Evolutionary conservation across 2,329 filamentous ascomycete species (phyloP).

Genomic region (Aspergillus japonicus): DNA sequence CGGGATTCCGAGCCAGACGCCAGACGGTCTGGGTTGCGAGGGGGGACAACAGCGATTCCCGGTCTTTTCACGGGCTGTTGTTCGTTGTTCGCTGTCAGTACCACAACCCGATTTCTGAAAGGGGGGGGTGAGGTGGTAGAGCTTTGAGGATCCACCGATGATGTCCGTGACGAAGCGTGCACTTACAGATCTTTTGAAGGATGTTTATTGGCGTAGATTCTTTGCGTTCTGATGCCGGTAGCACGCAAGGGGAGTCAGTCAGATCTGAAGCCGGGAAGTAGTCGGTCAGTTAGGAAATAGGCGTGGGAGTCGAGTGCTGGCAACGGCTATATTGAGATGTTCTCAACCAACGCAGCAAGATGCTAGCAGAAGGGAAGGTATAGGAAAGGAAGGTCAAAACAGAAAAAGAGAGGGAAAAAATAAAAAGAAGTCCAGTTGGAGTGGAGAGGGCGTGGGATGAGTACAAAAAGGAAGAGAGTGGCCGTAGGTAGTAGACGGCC

Average conservation of each 20-base stretch:
- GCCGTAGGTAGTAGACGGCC: not conserved
- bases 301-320: not conserved
- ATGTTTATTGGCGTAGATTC: not conserved
- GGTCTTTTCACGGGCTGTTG: conserved; percentile 1
- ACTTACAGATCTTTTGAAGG: not conserved
- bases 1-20: conserved; percentile 20
- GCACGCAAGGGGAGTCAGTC: not conserved
- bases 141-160: not conserved
- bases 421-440: conserved; percentile 5
- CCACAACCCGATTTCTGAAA: not conserved
- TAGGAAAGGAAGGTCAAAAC: conserved; percentile 1
- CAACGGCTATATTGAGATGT: not conserved
- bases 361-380: conserved; percentile 4
- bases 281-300: not conserved
- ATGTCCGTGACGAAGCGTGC: not conserved
- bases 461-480: conserved; percentile 7
- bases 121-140: not conserved
- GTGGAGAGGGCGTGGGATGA: not conserved
- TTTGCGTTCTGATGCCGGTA: not conserved
- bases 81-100: conserved; percentile 7
- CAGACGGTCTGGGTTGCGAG: conserved; percentile 11
- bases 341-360: not conserved
- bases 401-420: conserved; percentile 7
- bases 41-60: conserved; percentile 4
- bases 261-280: not conserved